phyloP scores from a whole-genome alignment of 176 grass and related monocot genomes.

The Tuctoria greenei region DNA sequence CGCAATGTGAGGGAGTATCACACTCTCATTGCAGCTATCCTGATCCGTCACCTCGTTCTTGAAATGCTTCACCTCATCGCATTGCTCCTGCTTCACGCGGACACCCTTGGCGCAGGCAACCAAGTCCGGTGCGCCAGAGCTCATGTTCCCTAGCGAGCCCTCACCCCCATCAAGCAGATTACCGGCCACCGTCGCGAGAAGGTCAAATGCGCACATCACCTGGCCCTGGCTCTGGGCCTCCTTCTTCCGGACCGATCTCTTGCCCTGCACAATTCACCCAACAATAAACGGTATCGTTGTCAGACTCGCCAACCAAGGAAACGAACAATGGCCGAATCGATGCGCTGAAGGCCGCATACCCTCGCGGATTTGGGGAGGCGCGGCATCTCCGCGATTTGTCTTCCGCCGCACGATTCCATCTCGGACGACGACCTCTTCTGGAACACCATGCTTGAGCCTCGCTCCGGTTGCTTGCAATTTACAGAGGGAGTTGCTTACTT shows the following conservation, averaged over 20 bases:
- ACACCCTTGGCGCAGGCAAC: conserved; percentile 35
- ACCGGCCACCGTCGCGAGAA: conserved; percentile 87
- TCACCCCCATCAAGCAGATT: conserved; percentile 79
- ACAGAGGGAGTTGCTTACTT: conserved; percentile 34
- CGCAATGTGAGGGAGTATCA: conserved; percentile 36
- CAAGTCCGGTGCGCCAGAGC: conserved; percentile 3
- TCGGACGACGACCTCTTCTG: conserved; percentile 62
- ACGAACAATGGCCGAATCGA: conserved; percentile 15
- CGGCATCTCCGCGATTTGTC: conserved; percentile 55
- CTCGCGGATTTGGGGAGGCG: conserved; percentile 76
- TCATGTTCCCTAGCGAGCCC: conserved; percentile 46
- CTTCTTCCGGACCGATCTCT: conserved; percentile 89
- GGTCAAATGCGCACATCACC: conserved; percentile 77
- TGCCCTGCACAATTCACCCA: conserved; percentile 71
- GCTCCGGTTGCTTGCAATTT: conserved; percentile 42
- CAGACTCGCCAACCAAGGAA: conserved; percentile 32
- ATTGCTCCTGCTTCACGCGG: conserved; percentile 59
- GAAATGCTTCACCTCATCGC: conserved; percentile 49
- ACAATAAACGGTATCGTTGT: conserved; percentile 46
- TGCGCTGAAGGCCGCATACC: conserved; percentile 46
- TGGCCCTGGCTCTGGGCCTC: conserved; percentile 48
- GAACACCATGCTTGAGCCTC: conserved; percentile 64
- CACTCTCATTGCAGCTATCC: conserved; percentile 78
- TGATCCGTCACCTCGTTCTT: conserved; percentile 73
- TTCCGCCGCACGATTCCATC: conserved; percentile 53